A percentile compares a stretch with the other conserved stretches of the same genome.
phyloP scores from a whole-genome alignment of 1,139 yeast species.

The Yamadazyma mexicana region DNA sequence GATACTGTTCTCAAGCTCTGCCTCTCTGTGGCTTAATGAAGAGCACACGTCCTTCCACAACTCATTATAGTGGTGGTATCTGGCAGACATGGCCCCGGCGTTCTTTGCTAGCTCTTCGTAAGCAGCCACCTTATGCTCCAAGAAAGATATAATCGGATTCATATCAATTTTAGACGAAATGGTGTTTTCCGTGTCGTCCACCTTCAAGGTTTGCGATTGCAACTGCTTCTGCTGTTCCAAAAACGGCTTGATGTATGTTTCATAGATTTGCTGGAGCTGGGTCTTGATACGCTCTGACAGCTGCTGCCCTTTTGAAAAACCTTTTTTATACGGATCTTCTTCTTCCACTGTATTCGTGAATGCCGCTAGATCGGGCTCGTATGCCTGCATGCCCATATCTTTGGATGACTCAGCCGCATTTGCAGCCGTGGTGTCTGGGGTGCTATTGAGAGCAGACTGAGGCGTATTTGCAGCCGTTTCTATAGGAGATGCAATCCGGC shows the following conservation, averaged over 20 bases:
- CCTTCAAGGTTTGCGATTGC: conserved; percentile 4
- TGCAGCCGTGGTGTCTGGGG: background rate
- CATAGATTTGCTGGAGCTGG: conserved; percentile 18
- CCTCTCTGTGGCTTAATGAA: conserved; percentile 30
- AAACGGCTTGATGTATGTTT: conserved; percentile 14
- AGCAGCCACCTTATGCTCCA: conserved; percentile 32
- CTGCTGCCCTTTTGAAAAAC: conserved; percentile 34
- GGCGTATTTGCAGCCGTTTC: too few relatives aligned
- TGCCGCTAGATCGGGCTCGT: conserved; percentile 11
- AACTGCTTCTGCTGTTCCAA: conserved; percentile 9
- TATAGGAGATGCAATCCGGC: background rate
- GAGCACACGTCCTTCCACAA: conserved; percentile 42
- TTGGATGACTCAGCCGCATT: conserved; percentile 4
- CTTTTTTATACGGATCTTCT: conserved; percentile 30
- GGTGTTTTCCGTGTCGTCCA: conserved; percentile 39
- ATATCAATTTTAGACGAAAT: conserved; percentile 33
- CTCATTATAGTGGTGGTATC: conserved; percentile 28
- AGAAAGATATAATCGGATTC: conserved; percentile 31
- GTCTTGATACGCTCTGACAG: conserved; percentile 28
- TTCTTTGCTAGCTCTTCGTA: conserved; percentile 24
- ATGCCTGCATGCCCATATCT: conserved; percentile 31
- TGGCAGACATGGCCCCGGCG: conserved; percentile 29
- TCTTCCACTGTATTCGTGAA: background rate
- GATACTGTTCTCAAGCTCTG: conserved; percentile 19
- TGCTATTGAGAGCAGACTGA: background rate